These are phyloP conservation scores for Tetraselmis striata DNA, from an alignment of 139 green algal genomes.

Conservation along the genomic window DNA sequence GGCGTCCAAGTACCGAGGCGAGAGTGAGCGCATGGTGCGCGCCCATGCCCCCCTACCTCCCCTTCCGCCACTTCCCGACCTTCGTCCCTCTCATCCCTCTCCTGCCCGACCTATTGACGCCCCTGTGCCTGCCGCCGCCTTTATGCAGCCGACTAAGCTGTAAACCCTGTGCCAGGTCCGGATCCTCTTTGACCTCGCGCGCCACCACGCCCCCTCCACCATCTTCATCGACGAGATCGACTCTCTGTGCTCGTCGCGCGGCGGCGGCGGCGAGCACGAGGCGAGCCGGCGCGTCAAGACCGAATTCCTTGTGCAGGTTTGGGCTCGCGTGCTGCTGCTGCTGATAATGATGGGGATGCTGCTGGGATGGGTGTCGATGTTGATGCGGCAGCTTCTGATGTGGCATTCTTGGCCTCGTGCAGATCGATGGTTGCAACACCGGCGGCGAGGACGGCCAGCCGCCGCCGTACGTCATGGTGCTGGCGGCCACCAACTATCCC, in stretches of 20 bases:
- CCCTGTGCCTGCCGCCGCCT: no score
- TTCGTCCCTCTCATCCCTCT: neutral
- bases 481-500: conserved; percentile 94
- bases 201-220: conserved; percentile 62
- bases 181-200: conserved; percentile 81
- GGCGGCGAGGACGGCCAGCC: conserved; percentile 10
- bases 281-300: conserved; percentile 81
- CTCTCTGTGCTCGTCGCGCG: conserved; percentile 75
- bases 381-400: conserved; percentile 5
- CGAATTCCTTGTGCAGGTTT: conserved; percentile 86
- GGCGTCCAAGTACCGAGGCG: conserved; percentile 82
- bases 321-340: conserved; percentile 4
- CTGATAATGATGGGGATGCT: neutral
- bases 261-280: conserved; percentile 80
- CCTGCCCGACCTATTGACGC: neutral
- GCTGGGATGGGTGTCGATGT: neutral
- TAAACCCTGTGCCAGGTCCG: conserved; percentile 38
- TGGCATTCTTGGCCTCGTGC: conserved; percentile 2
- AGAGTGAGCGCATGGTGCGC: conserved; percentile 68
- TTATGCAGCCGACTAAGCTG: neutral
- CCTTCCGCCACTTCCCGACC: no score
- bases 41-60: neutral
- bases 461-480: conserved; percentile 78
- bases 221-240: no score
- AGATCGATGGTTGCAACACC: conserved; percentile 48